Percentiles rank a stretch among this genome's conserved stretches.
These are phyloP conservation scores for Dittrichia graveolens DNA, from an alignment of 129 eudicot genomes.

Conservation along the genomic window DNA sequence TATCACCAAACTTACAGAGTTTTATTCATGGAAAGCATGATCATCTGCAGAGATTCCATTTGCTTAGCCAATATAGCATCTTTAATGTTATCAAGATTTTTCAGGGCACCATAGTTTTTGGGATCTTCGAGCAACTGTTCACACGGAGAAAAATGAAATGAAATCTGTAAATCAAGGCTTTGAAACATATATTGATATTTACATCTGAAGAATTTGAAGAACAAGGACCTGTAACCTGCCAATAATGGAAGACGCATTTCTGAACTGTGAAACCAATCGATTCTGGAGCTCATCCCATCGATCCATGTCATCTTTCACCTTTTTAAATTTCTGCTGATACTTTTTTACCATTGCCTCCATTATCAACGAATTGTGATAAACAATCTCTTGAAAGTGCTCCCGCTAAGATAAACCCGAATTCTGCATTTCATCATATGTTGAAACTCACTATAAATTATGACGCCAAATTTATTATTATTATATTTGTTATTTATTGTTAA, in stretches of 20 bases:
- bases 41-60: slow-evolving; percentile 64
- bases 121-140: slow-evolving; percentile 58
- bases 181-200: not conserved
- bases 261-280: slow-evolving; percentile 64
- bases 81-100: slow-evolving; percentile 53
- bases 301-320: slow-evolving; percentile 53
- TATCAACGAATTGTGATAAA: not conserved
- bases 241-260: slow-evolving; percentile 75
- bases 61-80: slow-evolving; percentile 63
- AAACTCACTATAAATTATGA: not conserved
- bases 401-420: slow-evolving; percentile 2
- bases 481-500: no score
- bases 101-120: slow-evolving; percentile 61
- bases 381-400: slow-evolving; percentile 19
- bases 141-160: not conserved
- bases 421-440: slow-evolving; percentile 20
- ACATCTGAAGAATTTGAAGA: not conserved
- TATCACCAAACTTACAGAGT: slow-evolving; percentile 51
- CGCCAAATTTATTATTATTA: not conserved
- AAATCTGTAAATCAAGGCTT: not conserved
- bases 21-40: slow-evolving; percentile 57
- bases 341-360: slow-evolving; percentile 75
- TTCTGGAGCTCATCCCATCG: slow-evolving; percentile 70
- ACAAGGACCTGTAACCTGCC: slow-evolving; percentile 75
- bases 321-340: slow-evolving; percentile 61